Percentiles rank a stretch among this genome's conserved stretches.
Conservation (phyloP, 2,329 filamentous ascomycete species). For the Fusarium sp. region DNA sequence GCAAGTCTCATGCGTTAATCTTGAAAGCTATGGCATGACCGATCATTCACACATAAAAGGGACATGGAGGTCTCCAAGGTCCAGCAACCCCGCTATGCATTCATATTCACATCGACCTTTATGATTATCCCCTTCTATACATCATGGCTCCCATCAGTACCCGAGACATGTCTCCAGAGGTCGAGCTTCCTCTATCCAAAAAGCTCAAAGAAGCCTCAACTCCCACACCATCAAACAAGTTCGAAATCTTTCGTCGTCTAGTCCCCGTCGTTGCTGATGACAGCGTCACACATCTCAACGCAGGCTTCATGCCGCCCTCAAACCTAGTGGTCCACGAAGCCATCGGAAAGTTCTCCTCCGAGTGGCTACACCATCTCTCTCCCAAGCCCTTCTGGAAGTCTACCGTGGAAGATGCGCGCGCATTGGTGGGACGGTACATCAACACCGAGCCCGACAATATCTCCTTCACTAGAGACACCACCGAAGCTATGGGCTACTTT, state of each 20-base stretch:
- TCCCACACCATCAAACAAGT: background rate
- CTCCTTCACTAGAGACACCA: conserved; percentile 53
- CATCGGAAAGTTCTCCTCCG: conserved; percentile 44
- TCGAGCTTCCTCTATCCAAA: background rate
- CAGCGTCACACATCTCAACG: conserved; percentile 48
- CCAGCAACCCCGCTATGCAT: background rate
- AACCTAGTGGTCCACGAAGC: conserved; percentile 53
- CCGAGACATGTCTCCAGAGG: background rate
- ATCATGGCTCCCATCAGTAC: conserved; percentile 9
- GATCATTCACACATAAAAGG: background rate
- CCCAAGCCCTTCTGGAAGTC: conserved; percentile 48
- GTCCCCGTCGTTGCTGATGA: conserved; percentile 12
- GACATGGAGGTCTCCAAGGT: background rate
- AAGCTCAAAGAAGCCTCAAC: background rate
- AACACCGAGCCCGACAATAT: conserved; percentile 45
- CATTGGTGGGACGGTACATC: conserved; percentile 49
- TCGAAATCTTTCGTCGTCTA: conserved; percentile 12
- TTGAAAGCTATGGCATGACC: too few relatives aligned
- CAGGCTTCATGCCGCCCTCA: conserved; percentile 50
- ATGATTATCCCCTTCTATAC: background rate
- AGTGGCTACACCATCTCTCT: conserved; percentile 42
- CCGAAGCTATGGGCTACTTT: conserved; percentile 51
- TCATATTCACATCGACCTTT: background rate
- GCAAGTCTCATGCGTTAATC: too few relatives aligned
- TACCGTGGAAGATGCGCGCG: conserved; percentile 36